phyloP scores from a whole-genome alignment of 139 green algal genomes.

The Ettlia oleoabundans region DNA sequence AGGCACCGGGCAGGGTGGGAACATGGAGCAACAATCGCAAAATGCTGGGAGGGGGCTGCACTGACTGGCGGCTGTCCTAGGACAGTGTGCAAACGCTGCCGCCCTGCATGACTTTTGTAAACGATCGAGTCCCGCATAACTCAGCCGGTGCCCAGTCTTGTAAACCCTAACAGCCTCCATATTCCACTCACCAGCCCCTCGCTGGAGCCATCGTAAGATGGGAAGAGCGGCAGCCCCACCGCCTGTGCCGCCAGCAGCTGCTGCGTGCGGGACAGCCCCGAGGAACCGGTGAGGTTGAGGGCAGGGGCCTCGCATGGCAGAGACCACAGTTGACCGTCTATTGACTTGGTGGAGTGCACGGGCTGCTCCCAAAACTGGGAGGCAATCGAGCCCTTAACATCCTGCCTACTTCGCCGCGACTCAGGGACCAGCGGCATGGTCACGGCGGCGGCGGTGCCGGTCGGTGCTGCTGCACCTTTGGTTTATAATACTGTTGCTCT shows the following conservation, averaged over 20 bases:
- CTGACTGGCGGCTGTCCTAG: no score
- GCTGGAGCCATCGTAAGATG: constrained; percentile 56
- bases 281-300: constrained; percentile 52
- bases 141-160: no score
- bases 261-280: constrained; percentile 69
- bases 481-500: background rate
- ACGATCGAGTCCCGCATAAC: no score
- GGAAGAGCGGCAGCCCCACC: constrained; percentile 60
- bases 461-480: background rate
- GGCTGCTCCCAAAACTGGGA: constrained; percentile 76
- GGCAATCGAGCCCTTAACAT: constrained; percentile 54
- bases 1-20: background rate
- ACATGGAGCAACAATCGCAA: no score
- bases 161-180: no score
- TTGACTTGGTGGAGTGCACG: constrained; percentile 39
- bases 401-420: constrained; percentile 45
- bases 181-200: constrained; percentile 72
- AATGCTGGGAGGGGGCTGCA: no score
- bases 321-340: constrained; percentile 55
- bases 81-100: no score
- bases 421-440: constrained; percentile 71
- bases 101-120: no score
- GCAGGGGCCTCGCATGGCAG: constrained; percentile 68
- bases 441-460: background rate
- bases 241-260: constrained; percentile 73